These are phyloP conservation scores for Salix brachista DNA, from an alignment of 345 rosid species.

Conservation along the genomic window DNA sequence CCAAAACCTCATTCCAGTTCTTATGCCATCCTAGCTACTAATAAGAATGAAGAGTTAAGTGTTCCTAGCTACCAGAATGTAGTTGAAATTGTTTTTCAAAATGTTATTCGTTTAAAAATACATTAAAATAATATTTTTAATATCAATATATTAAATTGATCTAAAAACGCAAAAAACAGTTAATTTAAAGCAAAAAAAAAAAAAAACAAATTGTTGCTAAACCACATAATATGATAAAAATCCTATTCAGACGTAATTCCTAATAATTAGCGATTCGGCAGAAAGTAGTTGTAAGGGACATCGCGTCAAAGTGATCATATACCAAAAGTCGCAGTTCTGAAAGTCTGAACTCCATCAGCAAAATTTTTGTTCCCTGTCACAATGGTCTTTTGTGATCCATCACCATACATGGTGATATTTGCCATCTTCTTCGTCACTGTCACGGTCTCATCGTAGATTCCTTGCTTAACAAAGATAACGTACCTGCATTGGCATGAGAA, in stretches of 20 bases:
- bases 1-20: background rate
- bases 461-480: slow-evolving; percentile 62
- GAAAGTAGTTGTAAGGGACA: no score
- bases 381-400: slow-evolving; percentile 78
- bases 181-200: no score
- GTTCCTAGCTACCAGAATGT: rapidly evolving
- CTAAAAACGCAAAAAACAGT: no score
- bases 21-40: background rate
- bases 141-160: no score
- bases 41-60: background rate
- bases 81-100: no score
- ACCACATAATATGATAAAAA: background rate
- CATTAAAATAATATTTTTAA: no score
- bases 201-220: background rate
- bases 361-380: slow-evolving; percentile 58
- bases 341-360: slow-evolving; percentile 53
- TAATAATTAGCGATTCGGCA: background rate
- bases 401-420: slow-evolving; percentile 67
- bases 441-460: slow-evolving; percentile 63
- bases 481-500: slow-evolving; percentile 37
- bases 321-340: slow-evolving; percentile 65
- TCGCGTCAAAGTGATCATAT: slow-evolving; percentile 2
- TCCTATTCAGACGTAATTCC: background rate
- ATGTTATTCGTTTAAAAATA: rapidly evolving
- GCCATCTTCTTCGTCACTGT: slow-evolving; percentile 43